These are phyloP conservation scores for Aegle marmelos DNA, from an alignment of 345 rosid species.

Conservation along the genomic window DNA sequence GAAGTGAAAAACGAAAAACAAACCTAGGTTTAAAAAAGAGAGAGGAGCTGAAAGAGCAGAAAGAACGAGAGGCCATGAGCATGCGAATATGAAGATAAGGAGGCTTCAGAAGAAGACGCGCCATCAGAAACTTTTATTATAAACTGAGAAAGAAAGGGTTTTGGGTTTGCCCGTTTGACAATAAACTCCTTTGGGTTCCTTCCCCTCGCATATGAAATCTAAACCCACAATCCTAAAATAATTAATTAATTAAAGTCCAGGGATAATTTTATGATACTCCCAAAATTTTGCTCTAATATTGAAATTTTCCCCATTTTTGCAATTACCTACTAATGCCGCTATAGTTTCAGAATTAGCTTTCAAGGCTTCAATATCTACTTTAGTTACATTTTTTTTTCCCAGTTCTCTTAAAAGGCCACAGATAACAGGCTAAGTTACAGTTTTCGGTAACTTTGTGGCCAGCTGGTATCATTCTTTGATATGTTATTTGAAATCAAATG, in stretches of 20 bases:
- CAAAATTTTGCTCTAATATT: too few species aligned
- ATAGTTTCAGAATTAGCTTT: neutral
- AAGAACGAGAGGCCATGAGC: conserved; percentile 52
- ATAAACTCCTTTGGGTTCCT: neutral
- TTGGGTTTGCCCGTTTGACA: neutral
- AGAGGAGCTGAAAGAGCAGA: conserved; percentile 27
- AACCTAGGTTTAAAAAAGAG: conserved; percentile 50
- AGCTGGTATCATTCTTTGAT: too few species aligned
- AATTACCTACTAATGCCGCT: too few species aligned
- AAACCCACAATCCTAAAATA: neutral
- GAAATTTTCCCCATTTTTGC: neutral
- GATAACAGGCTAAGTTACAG: too few species aligned
- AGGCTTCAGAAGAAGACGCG: conserved; percentile 39
- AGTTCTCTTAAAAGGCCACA: too few species aligned
- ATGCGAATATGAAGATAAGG: conserved; percentile 32
- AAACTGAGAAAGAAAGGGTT: neutral
- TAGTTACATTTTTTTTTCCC: too few species aligned
- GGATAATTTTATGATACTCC: neutral
- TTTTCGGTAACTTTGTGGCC: too few species aligned
- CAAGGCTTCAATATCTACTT: too few species aligned
- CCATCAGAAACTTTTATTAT: conserved; percentile 1
- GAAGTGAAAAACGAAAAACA: conserved; percentile 1
- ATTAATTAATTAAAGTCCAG: neutral
- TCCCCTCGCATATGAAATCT: neutral
- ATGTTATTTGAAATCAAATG: too few species aligned